A percentile compares a stretch with the other conserved stretches of the same genome.
These are phyloP conservation scores for Zopfochytrium polystomum DNA, from an alignment of 371 early-diverging fungal species.

Conservation along the genomic window DNA sequence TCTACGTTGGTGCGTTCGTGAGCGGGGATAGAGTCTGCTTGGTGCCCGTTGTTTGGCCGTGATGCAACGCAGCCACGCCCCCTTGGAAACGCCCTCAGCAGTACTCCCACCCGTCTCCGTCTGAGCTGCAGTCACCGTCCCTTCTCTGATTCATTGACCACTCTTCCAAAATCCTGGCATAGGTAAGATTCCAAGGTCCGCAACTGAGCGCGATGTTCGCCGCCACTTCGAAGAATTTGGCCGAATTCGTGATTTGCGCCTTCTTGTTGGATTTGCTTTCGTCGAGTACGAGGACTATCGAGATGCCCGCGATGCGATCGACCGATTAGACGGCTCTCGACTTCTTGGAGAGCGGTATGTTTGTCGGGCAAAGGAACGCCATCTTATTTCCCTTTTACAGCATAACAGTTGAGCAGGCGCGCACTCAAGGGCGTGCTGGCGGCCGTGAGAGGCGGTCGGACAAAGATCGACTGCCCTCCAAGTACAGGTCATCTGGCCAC, in stretches of 20 bases:
- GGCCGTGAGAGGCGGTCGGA: slow-evolving; percentile 4
- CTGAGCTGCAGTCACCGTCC: too few species aligned
- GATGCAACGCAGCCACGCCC: too few species aligned
- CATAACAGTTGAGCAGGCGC: slow-evolving; percentile 30
- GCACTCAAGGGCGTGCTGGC: slow-evolving; percentile 16
- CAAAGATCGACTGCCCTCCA: too few species aligned
- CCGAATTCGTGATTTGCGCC: slow-evolving; percentile 25
- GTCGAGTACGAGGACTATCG: slow-evolving; percentile 42
- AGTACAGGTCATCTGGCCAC: too few species aligned
- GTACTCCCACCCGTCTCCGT: too few species aligned
- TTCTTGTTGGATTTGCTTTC: slow-evolving; percentile 40
- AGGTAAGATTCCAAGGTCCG: slow-evolving; percentile 25
- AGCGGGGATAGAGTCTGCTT: too few species aligned
- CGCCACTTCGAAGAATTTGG: slow-evolving; percentile 35
- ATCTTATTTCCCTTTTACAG: slow-evolving; percentile 16
- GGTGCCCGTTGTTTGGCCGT: too few species aligned
- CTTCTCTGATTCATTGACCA: too few species aligned
- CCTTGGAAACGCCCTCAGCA: too few species aligned
- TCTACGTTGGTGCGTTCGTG: too few species aligned
- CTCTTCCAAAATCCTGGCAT: background rate
- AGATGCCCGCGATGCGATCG: slow-evolving; percentile 38
- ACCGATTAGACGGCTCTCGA: slow-evolving; percentile 28
- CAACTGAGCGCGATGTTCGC: slow-evolving; percentile 22
- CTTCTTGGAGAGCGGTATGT: slow-evolving; percentile 33
- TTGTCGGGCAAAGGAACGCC: too few species aligned